Evolutionary conservation across 2,329 filamentous ascomycete species (phyloP).

Genomic region (Setomelanomma holmii): DNA sequence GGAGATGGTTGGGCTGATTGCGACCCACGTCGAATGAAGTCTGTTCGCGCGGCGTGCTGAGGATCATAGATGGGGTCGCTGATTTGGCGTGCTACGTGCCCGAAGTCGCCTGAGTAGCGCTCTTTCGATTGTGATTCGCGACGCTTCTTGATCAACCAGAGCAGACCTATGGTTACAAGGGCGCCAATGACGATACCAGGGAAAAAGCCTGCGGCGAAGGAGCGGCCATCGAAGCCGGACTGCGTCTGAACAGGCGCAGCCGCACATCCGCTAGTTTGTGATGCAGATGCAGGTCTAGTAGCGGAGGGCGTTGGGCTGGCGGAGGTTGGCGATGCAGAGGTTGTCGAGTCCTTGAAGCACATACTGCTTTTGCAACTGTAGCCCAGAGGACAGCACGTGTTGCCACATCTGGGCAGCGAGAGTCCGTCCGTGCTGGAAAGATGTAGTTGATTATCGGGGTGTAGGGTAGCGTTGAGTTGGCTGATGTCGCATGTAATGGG

Average conservation of each 20-base stretch:
- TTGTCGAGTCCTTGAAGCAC: conserved; percentile 58
- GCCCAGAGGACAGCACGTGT: conserved; percentile 74
- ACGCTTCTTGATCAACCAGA: conserved; percentile 46
- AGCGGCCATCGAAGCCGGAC: conserved; percentile 41
- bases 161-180: conserved; percentile 36
- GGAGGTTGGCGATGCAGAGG: conserved; percentile 27
- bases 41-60: conserved; percentile 40
- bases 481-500: conserved; percentile 70
- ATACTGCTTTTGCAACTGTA: conserved; percentile 65
- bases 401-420: conserved; percentile 64
- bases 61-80: conserved; percentile 51
- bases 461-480: conserved; percentile 64
- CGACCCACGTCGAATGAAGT: conserved; percentile 46
- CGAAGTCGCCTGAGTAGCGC: conserved; percentile 49
- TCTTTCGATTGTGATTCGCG: conserved; percentile 35
- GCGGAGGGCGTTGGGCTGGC: conserved; percentile 31
- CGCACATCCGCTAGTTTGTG: conserved; percentile 35
- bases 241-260: conserved; percentile 22
- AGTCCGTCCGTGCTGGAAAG: conserved; percentile 65
- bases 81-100: conserved; percentile 46
- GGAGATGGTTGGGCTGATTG: conserved; percentile 33
- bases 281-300: conserved; percentile 38
- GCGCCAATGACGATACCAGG: conserved; percentile 47
- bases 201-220: conserved; percentile 48
- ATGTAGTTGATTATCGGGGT: conserved; percentile 69